Evolutionary conservation across 768 basidiomycete species (phyloP).

Genomic region (Lentinula sp.): DNA sequence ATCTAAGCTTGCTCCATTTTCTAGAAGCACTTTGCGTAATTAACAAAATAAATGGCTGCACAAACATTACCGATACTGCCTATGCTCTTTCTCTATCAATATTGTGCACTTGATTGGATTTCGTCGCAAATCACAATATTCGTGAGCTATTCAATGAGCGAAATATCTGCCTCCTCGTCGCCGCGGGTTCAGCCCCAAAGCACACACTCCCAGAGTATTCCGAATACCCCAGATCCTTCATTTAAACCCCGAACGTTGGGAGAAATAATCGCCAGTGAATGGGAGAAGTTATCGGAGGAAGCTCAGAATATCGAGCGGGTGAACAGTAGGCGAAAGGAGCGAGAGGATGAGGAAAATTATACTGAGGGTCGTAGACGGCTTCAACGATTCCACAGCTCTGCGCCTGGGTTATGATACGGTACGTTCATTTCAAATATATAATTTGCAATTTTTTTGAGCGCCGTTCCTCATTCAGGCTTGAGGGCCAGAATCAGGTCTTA

Average conservation of each 20-base stretch:
- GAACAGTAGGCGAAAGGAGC: neutral
- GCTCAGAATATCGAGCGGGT: neutral
- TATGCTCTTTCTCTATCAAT: neutral
- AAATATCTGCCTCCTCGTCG: neutral
- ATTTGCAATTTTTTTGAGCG: too few species aligned
- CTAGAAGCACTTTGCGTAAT: neutral
- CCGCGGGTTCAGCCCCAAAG: neutral
- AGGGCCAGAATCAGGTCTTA: neutral
- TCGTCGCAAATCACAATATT: neutral
- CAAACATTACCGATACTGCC: neutral
- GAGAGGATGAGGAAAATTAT: neutral
- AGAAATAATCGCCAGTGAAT: neutral
- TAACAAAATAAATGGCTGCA: neutral
- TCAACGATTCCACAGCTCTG: neutral
- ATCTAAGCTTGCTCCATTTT: neutral
- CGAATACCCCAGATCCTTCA: neutral
- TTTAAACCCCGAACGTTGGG: neutral
- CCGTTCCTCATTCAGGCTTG: neutral
- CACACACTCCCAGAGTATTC: neutral
- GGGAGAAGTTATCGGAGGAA: neutral
- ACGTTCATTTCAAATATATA: neutral
- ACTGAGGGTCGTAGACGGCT: neutral
- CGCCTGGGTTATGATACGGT: neutral
- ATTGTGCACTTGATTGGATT: neutral
- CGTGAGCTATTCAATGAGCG: neutral